Evolutionary conservation across 495 filamentous ascomycete genomes (phyloP).

Genomic region (Pseudotulostoma volvatum): DNA sequence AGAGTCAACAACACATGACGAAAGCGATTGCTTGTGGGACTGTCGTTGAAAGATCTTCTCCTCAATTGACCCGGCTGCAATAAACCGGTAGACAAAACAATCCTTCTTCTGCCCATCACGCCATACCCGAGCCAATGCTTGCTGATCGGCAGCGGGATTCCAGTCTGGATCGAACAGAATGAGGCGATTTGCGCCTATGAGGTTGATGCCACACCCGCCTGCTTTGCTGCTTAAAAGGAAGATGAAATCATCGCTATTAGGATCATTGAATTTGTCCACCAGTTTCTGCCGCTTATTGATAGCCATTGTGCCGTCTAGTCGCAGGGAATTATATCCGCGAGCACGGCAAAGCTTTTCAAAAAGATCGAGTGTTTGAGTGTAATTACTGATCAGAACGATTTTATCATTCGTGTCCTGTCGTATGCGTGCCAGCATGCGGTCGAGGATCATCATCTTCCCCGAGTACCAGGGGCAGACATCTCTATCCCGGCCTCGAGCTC

Average conservation of each 20-base stretch:
- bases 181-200: slow-evolving; percentile 92
- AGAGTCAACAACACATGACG: slow-evolving; percentile 92
- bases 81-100: slow-evolving; percentile 98
- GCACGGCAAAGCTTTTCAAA: slow-evolving; percentile 83
- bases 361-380: slow-evolving; percentile 89
- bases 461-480: slow-evolving; percentile 94
- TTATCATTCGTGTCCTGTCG: slow-evolving; percentile 96
- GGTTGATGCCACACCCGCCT: slow-evolving; percentile 89
- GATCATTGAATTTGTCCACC: slow-evolving; percentile 97
- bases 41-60: slow-evolving; percentile 99
- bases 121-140: slow-evolving; percentile 94
- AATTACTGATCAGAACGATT: slow-evolving; percentile 97
- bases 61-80: slow-evolving; percentile 93
- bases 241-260: slow-evolving; percentile 76
- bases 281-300: slow-evolving; percentile 93
- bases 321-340: slow-evolving; percentile 67
- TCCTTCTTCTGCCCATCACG: slow-evolving; percentile 98
- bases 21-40: slow-evolving; percentile 92
- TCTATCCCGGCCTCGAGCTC: slow-evolving; percentile 72
- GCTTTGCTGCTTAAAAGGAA: slow-evolving; percentile 95
- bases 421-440: slow-evolving; percentile 95
- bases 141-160: slow-evolving; percentile 97
- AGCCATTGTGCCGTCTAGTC: slow-evolving; percentile 93
- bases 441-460: slow-evolving; percentile 95
- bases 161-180: slow-evolving; percentile 98